Base-by-base conservation (phyloP, 352 stramenopile species). In the Phytophthora nicotianae region DNA sequence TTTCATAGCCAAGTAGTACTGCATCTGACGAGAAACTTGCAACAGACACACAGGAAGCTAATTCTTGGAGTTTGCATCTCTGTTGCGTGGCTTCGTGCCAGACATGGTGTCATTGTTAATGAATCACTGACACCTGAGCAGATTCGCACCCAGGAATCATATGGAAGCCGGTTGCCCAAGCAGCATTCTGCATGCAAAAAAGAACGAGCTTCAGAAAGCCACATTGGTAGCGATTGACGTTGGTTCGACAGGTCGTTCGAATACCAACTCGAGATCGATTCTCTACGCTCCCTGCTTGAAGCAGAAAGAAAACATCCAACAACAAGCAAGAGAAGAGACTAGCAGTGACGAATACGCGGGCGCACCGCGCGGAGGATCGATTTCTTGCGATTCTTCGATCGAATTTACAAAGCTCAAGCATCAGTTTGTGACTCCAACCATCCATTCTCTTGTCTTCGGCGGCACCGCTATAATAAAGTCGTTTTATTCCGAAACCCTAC, bases 271-370 rank as follows among this genome's bases (percentile, higher is more conserved):
- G 7, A 35, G 29, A 35, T 35, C 29, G 9, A 41, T 19, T 41
- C 35, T 41, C 35, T 6, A 19, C 35, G 17, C 35, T 10, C 35
- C 35, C 10, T 19, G 21, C 42, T 50, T 50, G 42, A 50, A 50
- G 42, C 20, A 19, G 42, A 50, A 50, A 50, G 19, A 50, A 50
- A 50, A 50, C 42, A 50, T 27, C 19, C 42, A 41, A 33, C 5
- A 27, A 4, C 16, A 33, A 20, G 13, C 42, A 50, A 24, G 42
- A 50, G 42, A 50, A 47, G 17, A 47, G 40, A 23, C 40, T 3
- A 11, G n/a, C 5, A 47, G 40, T 23, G 40, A 26, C 40, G 27
- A 27, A 47, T 27, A 27, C 20, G 19, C 40, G 40, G 40, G 7
- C 35, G 8, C 35, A 20, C 3, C 35, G 2, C 4, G 35, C 7